Base-by-base conservation (phyloP, 148 eudicot genomes). In the Dianthus caryophyllus region DNA sequence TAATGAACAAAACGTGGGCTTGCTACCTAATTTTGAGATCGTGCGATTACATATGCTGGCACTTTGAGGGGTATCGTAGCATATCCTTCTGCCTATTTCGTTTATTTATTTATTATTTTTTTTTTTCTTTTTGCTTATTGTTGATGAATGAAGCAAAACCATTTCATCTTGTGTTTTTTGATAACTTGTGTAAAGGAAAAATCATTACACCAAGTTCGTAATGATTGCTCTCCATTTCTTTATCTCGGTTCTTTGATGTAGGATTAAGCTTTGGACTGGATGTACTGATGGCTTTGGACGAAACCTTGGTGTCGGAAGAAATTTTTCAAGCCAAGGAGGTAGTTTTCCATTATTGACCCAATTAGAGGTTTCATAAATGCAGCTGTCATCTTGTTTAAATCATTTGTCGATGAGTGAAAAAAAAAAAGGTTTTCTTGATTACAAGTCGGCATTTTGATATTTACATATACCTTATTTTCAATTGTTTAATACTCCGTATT, bases 261-360 rank as follows among this genome's bases (percentile, higher is more conserved):
- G 99, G 99, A 44, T 76, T 94, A 77, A 90, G 96, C 83, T 94
- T 90, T 82, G 92, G 90, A 63, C 64, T 84, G 66, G 76, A 85
- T 25, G 92, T 93, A 66, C 62, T 90, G 67, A 75, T 84, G 82
- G 84, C 88, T 71, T 80, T 90, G 73, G 93, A 88, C 70, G 97
- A 86, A 74, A 90, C 96, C 17, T 78, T 86, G 71, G 79, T 83
- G 60, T 75, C 81, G 44, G 97, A 94, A 72, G 99, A 90, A 74
- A 82, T 86, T 64, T 75, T 79, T 65, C 97, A 86, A 72, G 97
- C 96, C 21, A 94, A 85, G 78, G 90, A 94, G 99, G 98, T 93
- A 51, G 30, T 33, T 41, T 39, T 9, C 49, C 50, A 9, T 41
- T 4, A 9, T 41, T 1, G 44, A 41, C 44, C 44, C n/a, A n/a